Conservation (phyloP, 768 basidiomycete species). For the Lactarius hengduanensis region DNA sequence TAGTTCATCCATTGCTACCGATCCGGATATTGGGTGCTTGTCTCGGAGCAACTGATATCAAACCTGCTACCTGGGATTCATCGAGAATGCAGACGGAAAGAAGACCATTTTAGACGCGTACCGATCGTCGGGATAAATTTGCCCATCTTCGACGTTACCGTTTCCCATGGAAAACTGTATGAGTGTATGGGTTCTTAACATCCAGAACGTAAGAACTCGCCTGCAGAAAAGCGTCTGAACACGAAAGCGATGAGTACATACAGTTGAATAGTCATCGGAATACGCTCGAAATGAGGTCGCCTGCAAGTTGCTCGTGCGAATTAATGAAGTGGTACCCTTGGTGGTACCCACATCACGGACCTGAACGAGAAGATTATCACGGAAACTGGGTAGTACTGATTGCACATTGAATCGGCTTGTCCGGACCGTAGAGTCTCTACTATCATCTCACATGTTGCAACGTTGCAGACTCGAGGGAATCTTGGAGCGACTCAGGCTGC, state of each 20-base stretch:
- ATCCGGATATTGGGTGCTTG: not conserved
- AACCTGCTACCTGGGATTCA: not conserved
- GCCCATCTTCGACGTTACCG: not conserved
- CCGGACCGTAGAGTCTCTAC: too few relatives aligned
- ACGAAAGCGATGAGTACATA: not conserved
- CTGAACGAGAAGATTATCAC: not conserved
- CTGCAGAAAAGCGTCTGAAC: not conserved
- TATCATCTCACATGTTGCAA: too few relatives aligned
- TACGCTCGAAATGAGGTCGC: not conserved
- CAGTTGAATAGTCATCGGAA: not conserved
- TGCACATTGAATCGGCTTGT: not conserved
- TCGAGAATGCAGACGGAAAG: not conserved
- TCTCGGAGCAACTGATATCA: not conserved
- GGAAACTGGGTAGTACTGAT: not conserved
- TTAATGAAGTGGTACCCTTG: not conserved
- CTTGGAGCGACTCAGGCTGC: too few relatives aligned
- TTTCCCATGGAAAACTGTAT: not conserved
- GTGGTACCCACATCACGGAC: not conserved
- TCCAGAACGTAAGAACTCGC: not conserved
- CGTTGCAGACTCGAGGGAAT: too few relatives aligned
- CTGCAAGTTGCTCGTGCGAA: not conserved
- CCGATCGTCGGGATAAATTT: not conserved
- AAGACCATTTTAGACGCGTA: not conserved
- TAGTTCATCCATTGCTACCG: not conserved
- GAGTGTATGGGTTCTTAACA: not conserved